Percentiles rank a stretch among this genome's conserved stretches.
phyloP scores from a whole-genome alignment of 2,329 filamentous ascomycete genomes.

The Alternaria metachromatica region DNA sequence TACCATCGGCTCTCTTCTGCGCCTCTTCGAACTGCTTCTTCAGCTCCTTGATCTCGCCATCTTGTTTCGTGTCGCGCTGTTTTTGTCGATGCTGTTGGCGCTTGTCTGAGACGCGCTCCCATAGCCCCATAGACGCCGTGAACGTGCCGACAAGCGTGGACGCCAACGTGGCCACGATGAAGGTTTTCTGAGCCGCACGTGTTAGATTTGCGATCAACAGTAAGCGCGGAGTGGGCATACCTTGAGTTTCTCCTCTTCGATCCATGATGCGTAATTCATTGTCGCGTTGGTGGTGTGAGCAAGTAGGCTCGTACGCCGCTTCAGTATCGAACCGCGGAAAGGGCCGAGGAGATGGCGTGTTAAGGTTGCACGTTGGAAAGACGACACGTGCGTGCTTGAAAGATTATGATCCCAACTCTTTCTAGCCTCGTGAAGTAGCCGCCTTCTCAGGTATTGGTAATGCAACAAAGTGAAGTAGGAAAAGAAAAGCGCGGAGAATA shows the following conservation, averaged over 20 bases:
- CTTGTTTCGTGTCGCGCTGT: conserved; percentile 46
- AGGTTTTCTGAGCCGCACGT: conserved; percentile 47
- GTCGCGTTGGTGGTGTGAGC: conserved; percentile 18
- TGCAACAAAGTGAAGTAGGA: not conserved
- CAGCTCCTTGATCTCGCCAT: conserved; percentile 44
- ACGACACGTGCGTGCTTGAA: not conserved
- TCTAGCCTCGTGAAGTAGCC: not conserved
- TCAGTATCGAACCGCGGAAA: not conserved
- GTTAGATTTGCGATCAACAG: not conserved
- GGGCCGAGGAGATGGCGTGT: not conserved
- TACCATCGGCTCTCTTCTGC: conserved; percentile 33
- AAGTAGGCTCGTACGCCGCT: conserved; percentile 2
- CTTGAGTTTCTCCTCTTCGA: conserved; percentile 55
- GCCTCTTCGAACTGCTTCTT: conserved; percentile 39
- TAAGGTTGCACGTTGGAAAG: not conserved
- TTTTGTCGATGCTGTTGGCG: conserved; percentile 48
- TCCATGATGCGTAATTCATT: conserved; percentile 56
- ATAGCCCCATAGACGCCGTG: conserved; percentile 53
- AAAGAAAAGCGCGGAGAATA: conserved; percentile 7
- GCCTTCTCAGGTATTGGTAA: not conserved
- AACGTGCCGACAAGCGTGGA: conserved; percentile 55
- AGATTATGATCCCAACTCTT: not conserved
- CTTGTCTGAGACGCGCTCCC: conserved; percentile 49
- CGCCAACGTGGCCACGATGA: conserved; percentile 54
- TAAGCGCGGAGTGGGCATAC: conserved; percentile 22